Base-by-base conservation (phyloP, 2,329 filamentous ascomycete species). In the Rutstroemia sp. region DNA sequence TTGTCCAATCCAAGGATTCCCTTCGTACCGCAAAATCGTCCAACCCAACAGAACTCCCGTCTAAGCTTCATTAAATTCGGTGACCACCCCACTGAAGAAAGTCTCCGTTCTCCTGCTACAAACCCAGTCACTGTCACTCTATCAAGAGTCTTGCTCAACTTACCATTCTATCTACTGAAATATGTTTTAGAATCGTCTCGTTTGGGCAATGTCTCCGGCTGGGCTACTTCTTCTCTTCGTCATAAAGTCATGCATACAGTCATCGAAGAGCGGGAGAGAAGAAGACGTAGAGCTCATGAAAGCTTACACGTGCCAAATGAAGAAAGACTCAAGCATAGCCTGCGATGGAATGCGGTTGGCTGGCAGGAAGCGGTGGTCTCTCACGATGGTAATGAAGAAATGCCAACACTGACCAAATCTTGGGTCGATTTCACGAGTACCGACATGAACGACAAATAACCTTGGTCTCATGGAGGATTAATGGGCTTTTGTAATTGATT, bases 51-150 rank as follows among this genome's bases (percentile, higher is more conserved):
- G 51, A 74, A 81, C 51, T 76, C 78, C 41, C 79, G 83, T 25
- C 73, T 87, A 10, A 80, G 78, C 59, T 78, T 77, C 59, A 88
- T 90, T 52, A 81, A 83, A 58, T 90, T 90, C 64, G 87, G 87
- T n/a, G 85, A 89, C 61, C 65, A 68, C 51, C 56, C 63, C n/a
- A 73, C 73, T 25, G 71, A 76, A 37, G 72, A 75, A 10, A 64
- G 67, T 30, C 63, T 64, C 50, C 73, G 60, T 57, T 51, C 60
- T 9, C 58, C 63, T 10, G 62, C 63, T 14, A 64, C 66, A 21
- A 67, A 69, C 37, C 65, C 69, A 19, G 66, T 68, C 48, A 65
- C 67, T 17, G 60, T 76, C 30, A 70, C 78, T 0, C 72, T 91
- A 5, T 90, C 88, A 0, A 83, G 80, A 27, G 73, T 89, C 21